Evolutionary conservation across 1,139 yeast genomes (phyloP), one percentile per base, ranked within the genome.

Genomic region (Arxiozyma bovina): DNA sequence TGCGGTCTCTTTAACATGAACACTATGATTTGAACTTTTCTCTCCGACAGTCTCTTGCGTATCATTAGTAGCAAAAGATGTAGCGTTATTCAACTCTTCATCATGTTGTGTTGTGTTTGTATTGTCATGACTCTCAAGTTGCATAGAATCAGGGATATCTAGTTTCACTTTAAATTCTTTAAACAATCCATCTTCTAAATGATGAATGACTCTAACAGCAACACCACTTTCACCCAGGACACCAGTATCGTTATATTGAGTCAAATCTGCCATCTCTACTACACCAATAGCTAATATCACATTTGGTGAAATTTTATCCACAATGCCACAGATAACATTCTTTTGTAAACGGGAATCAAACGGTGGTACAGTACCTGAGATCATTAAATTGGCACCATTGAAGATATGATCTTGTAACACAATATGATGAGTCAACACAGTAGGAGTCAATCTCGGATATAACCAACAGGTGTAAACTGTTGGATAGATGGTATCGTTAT

Each of bases 351-450:
- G 52, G 0, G 61, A 51, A 50, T 85, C 89, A 63, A 86, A 84
- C 0, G 96, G 96, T 0, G 89, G 87, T 7, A 87, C 74, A 2
- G 93, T 82, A 0, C 99, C 99, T 0, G 96, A 94, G 42, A 87
- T 75, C 97, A 93, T 91, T 62, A 93, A 74, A 67, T 91, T 85
- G 0, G 98, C 97, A 9, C 97, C 97, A 57, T 80, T 81, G 34
- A 90, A 70, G 20, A 75, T 56, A 34, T 65, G 61, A 18, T 67
- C 73, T 54, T 79, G 79, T 21, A 91, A 76, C 1, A 93, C 96
- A 61, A 78, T 81, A 15, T 81, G 80, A 66, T 88, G 93, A 0
- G 97, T 91, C 54, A 73, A 70, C 3, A 91, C 79, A 2, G 77
- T 66, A 0, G 96, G 96, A 30, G 88, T 62, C 11, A 89, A 56